phyloP scores from a whole-genome alignment of 2,329 filamentous ascomycete species.

The Mycosphaerella sp. region DNA sequence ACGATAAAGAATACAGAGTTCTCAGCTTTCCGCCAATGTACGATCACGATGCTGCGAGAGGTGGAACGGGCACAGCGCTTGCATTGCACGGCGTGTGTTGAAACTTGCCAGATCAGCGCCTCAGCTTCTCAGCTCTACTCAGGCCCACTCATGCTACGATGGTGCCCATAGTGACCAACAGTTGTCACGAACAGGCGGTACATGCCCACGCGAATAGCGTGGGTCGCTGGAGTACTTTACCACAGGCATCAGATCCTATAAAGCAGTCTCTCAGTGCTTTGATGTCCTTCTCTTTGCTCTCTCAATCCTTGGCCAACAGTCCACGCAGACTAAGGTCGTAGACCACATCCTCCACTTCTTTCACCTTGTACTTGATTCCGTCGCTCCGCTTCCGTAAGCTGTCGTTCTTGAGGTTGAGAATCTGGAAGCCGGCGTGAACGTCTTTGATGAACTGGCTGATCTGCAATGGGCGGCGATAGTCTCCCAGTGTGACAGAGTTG shows the following conservation, averaged over 20 bases:
- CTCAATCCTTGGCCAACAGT: slow-evolving; percentile 39
- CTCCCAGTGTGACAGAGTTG: slow-evolving; percentile 88
- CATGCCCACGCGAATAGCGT: not conserved
- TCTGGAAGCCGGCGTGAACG: slow-evolving; percentile 89
- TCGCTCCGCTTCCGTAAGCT: slow-evolving; percentile 79
- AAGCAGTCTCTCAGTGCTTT: not conserved
- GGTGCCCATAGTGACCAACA: not conserved
- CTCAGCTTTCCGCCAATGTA: slow-evolving; percentile 7
- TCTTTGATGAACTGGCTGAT: slow-evolving; percentile 94
- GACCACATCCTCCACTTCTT: slow-evolving; percentile 96
- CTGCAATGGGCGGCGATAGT: slow-evolving; percentile 75
- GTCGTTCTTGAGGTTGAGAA: slow-evolving; percentile 97
- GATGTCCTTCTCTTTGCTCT: not conserved
- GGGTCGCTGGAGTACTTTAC: not conserved
- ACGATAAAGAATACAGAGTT: slow-evolving; percentile 13
- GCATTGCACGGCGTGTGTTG: slow-evolving; percentile 20
- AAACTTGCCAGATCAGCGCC: not conserved
- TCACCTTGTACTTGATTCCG: slow-evolving; percentile 93
- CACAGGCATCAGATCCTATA: not conserved
- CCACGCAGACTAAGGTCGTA: slow-evolving; percentile 90
- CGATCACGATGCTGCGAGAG: slow-evolving; percentile 7
- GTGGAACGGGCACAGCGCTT: not conserved
- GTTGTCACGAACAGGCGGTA: not conserved
- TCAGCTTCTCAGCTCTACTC: slow-evolving; percentile 12
- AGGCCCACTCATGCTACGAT: not conserved